phyloP scores from a whole-genome alignment of 2,329 filamentous ascomycete species.

The Pseudogymnoascus sp. region DNA sequence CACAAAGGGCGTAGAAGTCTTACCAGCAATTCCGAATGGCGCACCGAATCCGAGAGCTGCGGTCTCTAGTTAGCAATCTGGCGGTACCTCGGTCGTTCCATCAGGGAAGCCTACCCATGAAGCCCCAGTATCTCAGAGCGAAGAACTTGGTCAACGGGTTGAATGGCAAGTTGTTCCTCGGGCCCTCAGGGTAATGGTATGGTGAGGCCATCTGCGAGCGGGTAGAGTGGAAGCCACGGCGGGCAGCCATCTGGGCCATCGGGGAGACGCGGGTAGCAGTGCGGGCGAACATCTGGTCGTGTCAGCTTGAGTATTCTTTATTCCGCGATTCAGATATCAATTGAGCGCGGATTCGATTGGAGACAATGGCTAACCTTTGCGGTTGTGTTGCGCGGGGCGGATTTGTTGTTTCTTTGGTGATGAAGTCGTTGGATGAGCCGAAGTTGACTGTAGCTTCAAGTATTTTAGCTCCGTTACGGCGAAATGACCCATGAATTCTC shows the following conservation, averaged over 20 bases:
- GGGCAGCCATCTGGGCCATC: slow-evolving; percentile 64
- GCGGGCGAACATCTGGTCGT: slow-evolving; percentile 72
- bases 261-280: slow-evolving; percentile 55
- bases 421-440: slow-evolving; percentile 15
- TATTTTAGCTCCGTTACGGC: slow-evolving; percentile 6
- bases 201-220: slow-evolving; percentile 78
- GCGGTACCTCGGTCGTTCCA: not conserved
- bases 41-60: slow-evolving; percentile 47
- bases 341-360: slow-evolving; percentile 28
- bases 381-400: slow-evolving; percentile 7
- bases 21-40: slow-evolving; percentile 59
- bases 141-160: slow-evolving; percentile 90
- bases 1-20: slow-evolving; percentile 33
- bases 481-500: slow-evolving; percentile 5
- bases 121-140: slow-evolving; percentile 73
- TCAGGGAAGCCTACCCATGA: slow-evolving; percentile 54
- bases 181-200: slow-evolving; percentile 97
- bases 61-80: slow-evolving; percentile 21
- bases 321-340: slow-evolving; percentile 32
- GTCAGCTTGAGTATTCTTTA: slow-evolving; percentile 16
- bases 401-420: slow-evolving; percentile 13
- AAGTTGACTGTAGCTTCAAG: slow-evolving; percentile 12
- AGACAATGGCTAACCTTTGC: slow-evolving; percentile 13
- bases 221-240: slow-evolving; percentile 91
- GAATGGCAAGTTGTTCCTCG: slow-evolving; percentile 93